phyloP scores from a whole-genome alignment of 345 rosid species.

The Murraya koenigii region DNA sequence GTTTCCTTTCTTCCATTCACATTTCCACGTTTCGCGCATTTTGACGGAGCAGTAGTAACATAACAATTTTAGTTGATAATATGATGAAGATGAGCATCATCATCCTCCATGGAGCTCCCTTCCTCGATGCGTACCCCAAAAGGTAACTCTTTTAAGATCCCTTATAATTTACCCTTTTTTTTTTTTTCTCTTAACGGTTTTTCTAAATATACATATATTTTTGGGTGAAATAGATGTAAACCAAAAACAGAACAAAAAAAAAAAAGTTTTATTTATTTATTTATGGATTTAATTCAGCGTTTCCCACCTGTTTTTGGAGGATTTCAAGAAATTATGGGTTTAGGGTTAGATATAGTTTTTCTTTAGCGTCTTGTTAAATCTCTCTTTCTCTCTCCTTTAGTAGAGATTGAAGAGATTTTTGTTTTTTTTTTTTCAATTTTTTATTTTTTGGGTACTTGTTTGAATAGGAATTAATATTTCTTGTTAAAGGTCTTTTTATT shows the following conservation, averaged over 20 bases:
- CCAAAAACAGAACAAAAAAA: not conserved
- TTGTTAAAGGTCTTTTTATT: not conserved
- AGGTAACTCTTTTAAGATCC: slow-evolving; percentile 48
- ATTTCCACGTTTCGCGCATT: not conserved
- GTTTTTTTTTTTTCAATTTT: not conserved
- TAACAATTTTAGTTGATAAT: slow-evolving; percentile 28
- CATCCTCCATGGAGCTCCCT: slow-evolving; percentile 34
- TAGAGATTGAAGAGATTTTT: slow-evolving; percentile 30
- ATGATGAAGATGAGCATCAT: slow-evolving; percentile 35
- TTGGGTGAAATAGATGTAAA: not conserved
- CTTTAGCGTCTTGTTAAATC: slow-evolving; percentile 32
- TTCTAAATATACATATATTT: no score
- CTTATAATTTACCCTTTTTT: not conserved
- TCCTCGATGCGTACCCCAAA: slow-evolving; percentile 44
- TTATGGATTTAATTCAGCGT: slow-evolving; percentile 43
- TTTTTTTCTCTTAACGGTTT: not conserved
- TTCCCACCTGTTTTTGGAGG: slow-evolving; percentile 55
- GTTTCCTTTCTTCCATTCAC: slow-evolving; percentile 17
- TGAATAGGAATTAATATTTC: not conserved
- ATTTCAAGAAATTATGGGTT: slow-evolving; percentile 45
- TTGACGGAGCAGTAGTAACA: slow-evolving; percentile 6
- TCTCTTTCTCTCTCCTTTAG: slow-evolving; percentile 23
- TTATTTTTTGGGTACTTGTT: not conserved
- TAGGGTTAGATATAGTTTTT: slow-evolving; percentile 42
- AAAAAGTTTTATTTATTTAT: slow-evolving; percentile 5